These are phyloP conservation scores for Sordaria brevicollis DNA, from an alignment of 495 filamentous ascomycete genomes.

Conservation along the genomic window DNA sequence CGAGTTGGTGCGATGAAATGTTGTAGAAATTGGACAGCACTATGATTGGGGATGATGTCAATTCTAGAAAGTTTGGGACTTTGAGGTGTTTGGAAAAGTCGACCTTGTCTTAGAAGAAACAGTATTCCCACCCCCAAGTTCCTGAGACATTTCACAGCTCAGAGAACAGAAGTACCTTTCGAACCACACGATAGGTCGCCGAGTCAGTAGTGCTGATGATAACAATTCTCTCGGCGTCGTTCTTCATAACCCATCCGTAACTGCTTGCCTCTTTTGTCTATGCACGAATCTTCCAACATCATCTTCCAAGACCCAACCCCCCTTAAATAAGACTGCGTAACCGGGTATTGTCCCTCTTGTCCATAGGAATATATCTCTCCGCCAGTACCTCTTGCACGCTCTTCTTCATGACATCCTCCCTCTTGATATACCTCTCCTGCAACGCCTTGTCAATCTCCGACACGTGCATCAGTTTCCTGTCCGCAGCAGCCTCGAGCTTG, in stretches of 20 bases:
- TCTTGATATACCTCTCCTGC: slow-evolving; percentile 32
- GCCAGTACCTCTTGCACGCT: slow-evolving; percentile 34
- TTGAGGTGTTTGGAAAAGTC: too few relatives aligned
- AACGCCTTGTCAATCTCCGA: slow-evolving; percentile 37
- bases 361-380: slow-evolving; percentile 37
- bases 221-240: background rate
- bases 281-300: background rate
- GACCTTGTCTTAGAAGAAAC: too few relatives aligned
- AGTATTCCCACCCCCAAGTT: too few relatives aligned
- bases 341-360: slow-evolving; percentile 27
- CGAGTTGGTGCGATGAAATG: too few relatives aligned
- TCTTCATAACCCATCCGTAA: background rate
- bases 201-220: background rate
- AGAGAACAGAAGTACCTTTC: background rate
- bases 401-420: slow-evolving; percentile 20
- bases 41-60: too few relatives aligned
- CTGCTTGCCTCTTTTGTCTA: background rate
- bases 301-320: background rate
- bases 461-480: slow-evolving; percentile 18
- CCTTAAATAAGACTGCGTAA: slow-evolving; percentile 3
- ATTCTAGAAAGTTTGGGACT: too few relatives aligned
- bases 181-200: background rate
- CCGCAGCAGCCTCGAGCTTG: slow-evolving; percentile 12
- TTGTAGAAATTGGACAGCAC: too few relatives aligned
- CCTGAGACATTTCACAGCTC: too few relatives aligned